phyloP scores from a whole-genome alignment of 108 stramenopile species.

The Nitzschia sp. region DNA sequence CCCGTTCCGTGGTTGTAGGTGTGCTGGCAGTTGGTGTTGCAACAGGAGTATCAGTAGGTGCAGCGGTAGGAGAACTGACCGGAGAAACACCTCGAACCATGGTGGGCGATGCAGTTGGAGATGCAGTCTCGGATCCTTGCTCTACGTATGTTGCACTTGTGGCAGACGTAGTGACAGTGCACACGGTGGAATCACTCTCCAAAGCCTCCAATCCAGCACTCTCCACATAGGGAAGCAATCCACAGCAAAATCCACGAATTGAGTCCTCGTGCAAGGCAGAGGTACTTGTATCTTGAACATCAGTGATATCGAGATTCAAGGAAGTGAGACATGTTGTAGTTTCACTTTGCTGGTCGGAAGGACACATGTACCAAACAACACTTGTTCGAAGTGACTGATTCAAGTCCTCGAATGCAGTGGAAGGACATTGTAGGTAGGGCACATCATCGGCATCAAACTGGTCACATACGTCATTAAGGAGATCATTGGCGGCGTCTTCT shows the following conservation, averaged over 20 bases:
- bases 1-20: not conserved
- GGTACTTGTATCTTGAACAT: not conserved
- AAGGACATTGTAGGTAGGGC: constrained; percentile 5
- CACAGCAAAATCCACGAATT: constrained; percentile 8
- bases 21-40: not conserved
- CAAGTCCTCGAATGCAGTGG: not conserved
- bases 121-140: not conserved
- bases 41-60: not conserved
- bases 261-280: not conserved
- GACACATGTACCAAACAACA: constrained; percentile 12
- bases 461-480: constrained; percentile 1
- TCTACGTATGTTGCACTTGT: not conserved
- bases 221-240: constrained; percentile 5
- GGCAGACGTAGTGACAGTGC: not conserved
- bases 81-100: not conserved
- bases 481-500: not conserved
- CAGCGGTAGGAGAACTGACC: not conserved
- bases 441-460: constrained; percentile 1
- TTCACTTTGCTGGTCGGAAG: not conserved
- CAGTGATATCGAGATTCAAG: not conserved
- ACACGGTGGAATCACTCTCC: constrained; percentile 3
- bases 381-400: not conserved
- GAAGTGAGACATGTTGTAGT: not conserved
- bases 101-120: not conserved
- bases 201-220: not conserved